Conservation (phyloP, 371 early-diverging fungal species). For the Circinella umbellata region DNA sequence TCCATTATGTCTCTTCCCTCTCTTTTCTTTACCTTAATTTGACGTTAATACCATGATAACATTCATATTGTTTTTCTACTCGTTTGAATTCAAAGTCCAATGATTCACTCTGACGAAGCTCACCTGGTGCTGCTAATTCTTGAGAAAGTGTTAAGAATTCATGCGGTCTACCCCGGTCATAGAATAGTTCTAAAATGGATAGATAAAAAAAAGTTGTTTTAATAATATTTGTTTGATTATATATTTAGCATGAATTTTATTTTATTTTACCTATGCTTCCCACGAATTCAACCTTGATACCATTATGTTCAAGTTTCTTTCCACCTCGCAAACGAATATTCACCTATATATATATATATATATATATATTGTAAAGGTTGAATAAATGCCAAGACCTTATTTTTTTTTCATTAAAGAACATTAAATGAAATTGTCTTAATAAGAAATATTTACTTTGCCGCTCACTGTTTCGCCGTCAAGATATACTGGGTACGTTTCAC, state of each 20-base stretch:
- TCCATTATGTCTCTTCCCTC: background rate
- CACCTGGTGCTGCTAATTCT: slow-evolving; percentile 90
- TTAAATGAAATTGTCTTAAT: too few relatives aligned
- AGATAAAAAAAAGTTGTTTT: background rate
- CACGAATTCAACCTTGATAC: slow-evolving; percentile 97
- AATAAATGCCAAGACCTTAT: too few relatives aligned
- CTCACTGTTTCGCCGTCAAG: slow-evolving; percentile 94
- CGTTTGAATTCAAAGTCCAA: slow-evolving; percentile 92
- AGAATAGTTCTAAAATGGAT: slow-evolving; percentile 78
- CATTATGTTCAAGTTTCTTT: slow-evolving; percentile 93
- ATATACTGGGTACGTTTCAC: slow-evolving; percentile 90
- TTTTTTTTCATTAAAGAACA: too few relatives aligned
- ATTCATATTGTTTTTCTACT: slow-evolving; percentile 92
- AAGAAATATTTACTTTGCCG: slow-evolving; percentile 79
- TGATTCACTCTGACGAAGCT: slow-evolving; percentile 73
- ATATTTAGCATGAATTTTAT: background rate
- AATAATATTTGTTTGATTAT: background rate
- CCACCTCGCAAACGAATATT: slow-evolving; percentile 89
- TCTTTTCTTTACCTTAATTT: slow-evolving; percentile 67
- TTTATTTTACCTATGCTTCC: slow-evolving; percentile 84
- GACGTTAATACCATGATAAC: slow-evolving; percentile 91
- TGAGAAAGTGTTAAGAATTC: slow-evolving; percentile 90
- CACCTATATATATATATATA: slow-evolving; percentile 69
- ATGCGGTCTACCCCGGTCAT: slow-evolving; percentile 93
- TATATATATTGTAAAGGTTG: background rate